A percentile compares a stretch with the other conserved stretches of the same genome.
These are phyloP conservation scores for Epichloe coenophiala DNA, from an alignment of 2,329 filamentous ascomycete species.

Conservation along the genomic window DNA sequence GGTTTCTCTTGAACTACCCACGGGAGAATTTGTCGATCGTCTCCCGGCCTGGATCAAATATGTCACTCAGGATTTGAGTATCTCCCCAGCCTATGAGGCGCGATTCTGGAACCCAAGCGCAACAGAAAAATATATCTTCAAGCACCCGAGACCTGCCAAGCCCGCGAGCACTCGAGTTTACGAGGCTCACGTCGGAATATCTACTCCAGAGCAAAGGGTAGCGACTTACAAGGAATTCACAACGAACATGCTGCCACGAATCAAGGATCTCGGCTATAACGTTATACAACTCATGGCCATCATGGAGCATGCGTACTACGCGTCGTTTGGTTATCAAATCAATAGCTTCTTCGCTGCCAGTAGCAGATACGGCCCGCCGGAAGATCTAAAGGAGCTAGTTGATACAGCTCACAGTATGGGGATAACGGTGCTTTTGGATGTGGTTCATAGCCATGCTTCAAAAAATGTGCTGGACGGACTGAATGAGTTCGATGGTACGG, in stretches of 20 bases:
- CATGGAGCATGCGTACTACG: conserved; percentile 99
- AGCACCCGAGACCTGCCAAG: conserved; percentile 69
- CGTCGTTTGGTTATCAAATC: conserved; percentile 96
- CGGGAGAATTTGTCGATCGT: conserved; percentile 70
- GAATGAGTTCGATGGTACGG: conserved; percentile 90
- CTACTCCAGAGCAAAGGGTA: conserved; percentile 75
- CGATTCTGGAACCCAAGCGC: conserved; percentile 91
- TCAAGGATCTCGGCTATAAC: conserved; percentile 86
- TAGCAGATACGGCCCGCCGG: conserved; percentile 84
- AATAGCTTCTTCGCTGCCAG: conserved; percentile 98
- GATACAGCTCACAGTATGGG: conserved; percentile 89
- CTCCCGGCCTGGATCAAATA: conserved; percentile 95
- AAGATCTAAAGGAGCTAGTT: conserved; percentile 92
- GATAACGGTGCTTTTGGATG: conserved; percentile 80
- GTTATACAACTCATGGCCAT: conserved; percentile 97
- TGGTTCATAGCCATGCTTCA: conserved; percentile 94
- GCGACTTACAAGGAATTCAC: conserved; percentile 98
- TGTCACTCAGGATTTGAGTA: conserved; percentile 79
- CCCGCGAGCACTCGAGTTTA: conserved; percentile 83
- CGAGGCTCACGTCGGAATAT: conserved; percentile 97
- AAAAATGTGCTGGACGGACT: conserved; percentile 94
- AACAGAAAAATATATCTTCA: conserved; percentile 67
- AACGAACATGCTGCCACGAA: conserved; percentile 77
- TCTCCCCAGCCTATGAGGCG: conserved; percentile 88
- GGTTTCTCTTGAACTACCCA: conserved; percentile 73